Conservation (phyloP, 1,139 yeast species). For the Saccharomyces hybrid region DNA sequence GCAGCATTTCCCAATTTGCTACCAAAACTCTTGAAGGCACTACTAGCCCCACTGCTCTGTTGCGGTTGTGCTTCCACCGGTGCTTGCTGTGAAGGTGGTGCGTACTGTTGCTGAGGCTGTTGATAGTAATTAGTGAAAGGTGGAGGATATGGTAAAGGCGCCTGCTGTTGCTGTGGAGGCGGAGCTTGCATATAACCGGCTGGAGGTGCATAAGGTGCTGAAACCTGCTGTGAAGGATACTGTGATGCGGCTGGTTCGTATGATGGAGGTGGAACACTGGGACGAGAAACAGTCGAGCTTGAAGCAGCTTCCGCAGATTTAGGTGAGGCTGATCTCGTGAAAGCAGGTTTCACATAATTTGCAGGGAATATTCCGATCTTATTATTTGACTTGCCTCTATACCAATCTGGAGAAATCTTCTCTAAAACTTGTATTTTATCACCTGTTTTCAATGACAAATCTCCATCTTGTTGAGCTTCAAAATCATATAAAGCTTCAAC, state of each 20-base stretch:
- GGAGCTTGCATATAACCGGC: slow-evolving; percentile 2
- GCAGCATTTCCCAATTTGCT: slow-evolving; percentile 87
- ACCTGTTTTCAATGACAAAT: slow-evolving; percentile 52
- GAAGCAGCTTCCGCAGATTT: slow-evolving; percentile 25
- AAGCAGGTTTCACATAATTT: slow-evolving; percentile 52
- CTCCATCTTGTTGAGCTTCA: slow-evolving; percentile 57
- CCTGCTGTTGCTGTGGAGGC: slow-evolving; percentile 17
- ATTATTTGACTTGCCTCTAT: slow-evolving; percentile 61
- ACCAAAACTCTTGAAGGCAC: slow-evolving; percentile 58
- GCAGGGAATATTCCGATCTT: slow-evolving; percentile 76
- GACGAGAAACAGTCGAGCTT: slow-evolving; percentile 12
- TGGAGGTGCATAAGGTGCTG: slow-evolving; percentile 33
- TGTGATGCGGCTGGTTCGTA: background rate
- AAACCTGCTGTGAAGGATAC: slow-evolving; percentile 40
- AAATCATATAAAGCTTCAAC: slow-evolving; percentile 66
- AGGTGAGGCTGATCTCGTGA: slow-evolving; percentile 23
- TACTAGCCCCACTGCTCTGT: slow-evolving; percentile 20
- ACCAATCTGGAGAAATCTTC: slow-evolving; percentile 76
- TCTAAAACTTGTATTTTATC: slow-evolving; percentile 60
- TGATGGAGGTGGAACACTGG: slow-evolving; percentile 6
- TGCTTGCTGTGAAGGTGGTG: slow-evolving; percentile 21
- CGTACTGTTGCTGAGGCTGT: slow-evolving; percentile 28
- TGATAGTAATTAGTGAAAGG: slow-evolving; percentile 23
- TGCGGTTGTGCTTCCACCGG: slow-evolving; percentile 12
- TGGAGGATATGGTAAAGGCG: slow-evolving; percentile 24